Conservation (phyloP, 2,329 filamentous ascomycete genomes). For the Monilinia laxa region DNA sequence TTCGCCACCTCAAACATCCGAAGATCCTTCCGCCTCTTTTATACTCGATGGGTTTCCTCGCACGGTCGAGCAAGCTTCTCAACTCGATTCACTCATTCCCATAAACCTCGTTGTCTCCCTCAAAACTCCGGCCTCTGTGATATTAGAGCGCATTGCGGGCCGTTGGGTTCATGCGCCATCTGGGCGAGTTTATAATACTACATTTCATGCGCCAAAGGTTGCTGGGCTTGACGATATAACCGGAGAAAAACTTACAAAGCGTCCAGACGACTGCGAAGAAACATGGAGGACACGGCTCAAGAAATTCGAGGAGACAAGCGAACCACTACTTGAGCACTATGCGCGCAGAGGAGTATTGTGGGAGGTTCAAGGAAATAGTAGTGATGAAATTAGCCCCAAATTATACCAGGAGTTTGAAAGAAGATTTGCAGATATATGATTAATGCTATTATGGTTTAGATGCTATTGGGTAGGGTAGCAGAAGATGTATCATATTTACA, state of each 20-base stretch:
- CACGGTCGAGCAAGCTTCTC: conserved; percentile 74
- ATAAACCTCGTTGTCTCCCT: conserved; percentile 92
- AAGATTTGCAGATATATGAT: conserved; percentile 55
- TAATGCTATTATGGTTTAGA: not conserved
- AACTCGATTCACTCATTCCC: conserved; percentile 79
- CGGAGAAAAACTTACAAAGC: conserved; percentile 78
- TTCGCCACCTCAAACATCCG: conserved; percentile 50
- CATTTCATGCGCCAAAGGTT: conserved; percentile 82
- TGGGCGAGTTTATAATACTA: conserved; percentile 91
- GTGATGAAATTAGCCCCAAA: conserved; percentile 93
- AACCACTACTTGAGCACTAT: conserved; percentile 85
- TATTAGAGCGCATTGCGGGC: conserved; percentile 84
- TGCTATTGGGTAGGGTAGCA: conserved; percentile 3
- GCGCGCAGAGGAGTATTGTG: conserved; percentile 78
- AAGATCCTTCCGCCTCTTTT: conserved; percentile 80
- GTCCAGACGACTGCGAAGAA: conserved; percentile 82
- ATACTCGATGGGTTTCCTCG: conserved; percentile 96
- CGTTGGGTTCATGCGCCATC: conserved; percentile 93
- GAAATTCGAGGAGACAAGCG: conserved; percentile 85
- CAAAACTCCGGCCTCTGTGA: conserved; percentile 79
- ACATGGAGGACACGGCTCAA: conserved; percentile 78
- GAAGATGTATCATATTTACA: conserved; percentile 11
- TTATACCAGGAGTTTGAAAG: conserved; percentile 78
- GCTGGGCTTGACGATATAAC: conserved; percentile 85
- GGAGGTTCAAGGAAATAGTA: conserved; percentile 84